These are phyloP conservation scores for Ophiobolus disseminans DNA, from an alignment of 2,329 filamentous ascomycete species.

Conservation along the genomic window DNA sequence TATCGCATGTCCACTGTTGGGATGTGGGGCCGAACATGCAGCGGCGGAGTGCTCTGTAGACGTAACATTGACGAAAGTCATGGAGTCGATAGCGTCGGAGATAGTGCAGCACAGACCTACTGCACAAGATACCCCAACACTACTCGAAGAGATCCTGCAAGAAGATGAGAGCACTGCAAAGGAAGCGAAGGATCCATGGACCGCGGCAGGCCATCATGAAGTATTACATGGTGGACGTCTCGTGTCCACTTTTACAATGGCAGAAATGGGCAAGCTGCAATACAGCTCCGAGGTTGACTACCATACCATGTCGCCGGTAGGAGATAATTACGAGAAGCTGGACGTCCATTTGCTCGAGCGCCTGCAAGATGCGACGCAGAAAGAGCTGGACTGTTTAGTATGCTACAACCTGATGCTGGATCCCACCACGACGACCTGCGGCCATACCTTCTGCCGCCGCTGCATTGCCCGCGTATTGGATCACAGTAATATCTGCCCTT, in stretches of 20 bases:
- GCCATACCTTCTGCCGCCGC: slow-evolving; percentile 85
- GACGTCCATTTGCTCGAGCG: slow-evolving; percentile 62
- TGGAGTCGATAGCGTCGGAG: slow-evolving; percentile 60
- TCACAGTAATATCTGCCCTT: slow-evolving; percentile 78
- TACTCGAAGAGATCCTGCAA: slow-evolving; percentile 53
- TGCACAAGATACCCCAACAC: slow-evolving; percentile 42
- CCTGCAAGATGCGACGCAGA: slow-evolving; percentile 67
- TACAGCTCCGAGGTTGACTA: slow-evolving; percentile 65
- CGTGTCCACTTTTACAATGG: slow-evolving; percentile 70
- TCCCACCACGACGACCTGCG: slow-evolving; percentile 83
- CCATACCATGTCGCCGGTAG: slow-evolving; percentile 43
- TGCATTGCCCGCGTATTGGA: slow-evolving; percentile 80
- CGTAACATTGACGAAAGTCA: slow-evolving; percentile 76
- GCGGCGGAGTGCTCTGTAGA: slow-evolving; percentile 78
- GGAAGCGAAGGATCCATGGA: slow-evolving; percentile 46
- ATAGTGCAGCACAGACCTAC: slow-evolving; percentile 53
- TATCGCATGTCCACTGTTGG: slow-evolving; percentile 74
- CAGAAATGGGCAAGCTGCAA: slow-evolving; percentile 65
- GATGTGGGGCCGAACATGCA: slow-evolving; percentile 75
- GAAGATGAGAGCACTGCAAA: slow-evolving; percentile 42
- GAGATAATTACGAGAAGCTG: slow-evolving; percentile 48
- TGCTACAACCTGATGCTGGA: slow-evolving; percentile 84
- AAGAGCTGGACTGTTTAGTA: slow-evolving; percentile 85
- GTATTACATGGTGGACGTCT: slow-evolving; percentile 66
- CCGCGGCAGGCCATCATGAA: slow-evolving; percentile 41